Base-by-base conservation (phyloP, 202 grass and related monocot genomes). In the Saccharum hybrid region DNA sequence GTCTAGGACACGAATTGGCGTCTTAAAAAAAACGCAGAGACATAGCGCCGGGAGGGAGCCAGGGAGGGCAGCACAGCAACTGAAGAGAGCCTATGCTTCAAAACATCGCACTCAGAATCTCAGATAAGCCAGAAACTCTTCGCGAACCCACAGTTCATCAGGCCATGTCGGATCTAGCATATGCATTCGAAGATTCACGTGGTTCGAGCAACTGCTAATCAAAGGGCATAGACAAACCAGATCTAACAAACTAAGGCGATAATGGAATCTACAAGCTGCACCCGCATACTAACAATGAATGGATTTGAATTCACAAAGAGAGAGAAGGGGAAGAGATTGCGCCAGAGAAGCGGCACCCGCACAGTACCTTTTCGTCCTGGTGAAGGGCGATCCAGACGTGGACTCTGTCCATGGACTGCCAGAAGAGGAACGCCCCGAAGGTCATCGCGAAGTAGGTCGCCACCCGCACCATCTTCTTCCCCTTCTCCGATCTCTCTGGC, bases 301-400 rank as follows among this genome's bases (percentile, higher is more conserved):
- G 33, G 26, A 56, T 83, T 66, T 1, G 45, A 31, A 59, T 23
- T 39, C n/a, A 33, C 57, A 26, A 60, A 21, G 42, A 4, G 26
- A 4, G 16, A 2, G 7, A 18, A 10, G 65, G 31, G 69, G 46
- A 10, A 8, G 30, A 34, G 18, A 57, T 26, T 36, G 21, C n/a
- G 46, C 14, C 22, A 37, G 19, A 13, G 33, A 76, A 21, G 19
- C 2, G 18, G 18, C 2, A 8, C 9, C 54, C 56, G 33, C 77
- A 77, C 68, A 3, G 71, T 15, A 98, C 93, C 96, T 98, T 98
- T 79, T 98, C 96, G 75, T 98, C 96, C 87, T 93, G 93, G 90
- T 95, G 93, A 70, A 98, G 93, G 66, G 93, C 91, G 87, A 98
- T 92, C 96, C 93, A 98, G 75, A 95, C 87, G 68, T 98, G 93